Evolutionary conservation across 2,329 filamentous ascomycete species (phyloP).

Genomic region (Apiospora malaysiana): DNA sequence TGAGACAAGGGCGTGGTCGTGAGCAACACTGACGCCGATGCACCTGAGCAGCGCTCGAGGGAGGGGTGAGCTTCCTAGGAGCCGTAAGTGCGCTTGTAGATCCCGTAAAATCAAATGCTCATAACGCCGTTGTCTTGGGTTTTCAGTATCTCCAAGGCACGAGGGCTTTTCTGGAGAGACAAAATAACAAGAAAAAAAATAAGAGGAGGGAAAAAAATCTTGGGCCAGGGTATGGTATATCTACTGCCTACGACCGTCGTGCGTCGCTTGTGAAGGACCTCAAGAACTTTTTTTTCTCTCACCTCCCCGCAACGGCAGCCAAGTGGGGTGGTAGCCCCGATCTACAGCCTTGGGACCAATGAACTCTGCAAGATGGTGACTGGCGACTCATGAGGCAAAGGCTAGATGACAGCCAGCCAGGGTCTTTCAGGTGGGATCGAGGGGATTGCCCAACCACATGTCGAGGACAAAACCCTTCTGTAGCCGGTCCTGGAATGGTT

Average conservation of each 20-base stretch:
- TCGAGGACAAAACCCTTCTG: slow-evolving; percentile 3
- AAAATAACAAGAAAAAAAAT: slow-evolving; percentile 10
- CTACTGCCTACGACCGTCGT: not conserved
- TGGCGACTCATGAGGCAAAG: slow-evolving; percentile 6
- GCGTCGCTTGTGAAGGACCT: slow-evolving; percentile 4
- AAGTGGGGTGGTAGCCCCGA: not conserved
- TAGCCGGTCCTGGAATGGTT: slow-evolving; percentile 5
- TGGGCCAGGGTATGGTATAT: slow-evolving; percentile 2
- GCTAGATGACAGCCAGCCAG: slow-evolving; percentile 6
- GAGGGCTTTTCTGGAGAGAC: slow-evolving; percentile 4
- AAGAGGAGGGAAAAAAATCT: not conserved
- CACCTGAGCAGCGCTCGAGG: slow-evolving; percentile 15
- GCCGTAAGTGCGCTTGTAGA: slow-evolving; percentile 14
- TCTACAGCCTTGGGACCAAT: slow-evolving; percentile 10
- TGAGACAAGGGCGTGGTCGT: slow-evolving; percentile 14
- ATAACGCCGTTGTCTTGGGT: slow-evolving; percentile 1
- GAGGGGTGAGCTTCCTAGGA: slow-evolving; percentile 9
- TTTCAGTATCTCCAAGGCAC: slow-evolving; percentile 10
- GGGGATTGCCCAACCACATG: not conserved
- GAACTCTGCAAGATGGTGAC: not conserved
- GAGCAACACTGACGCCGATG: slow-evolving; percentile 3
- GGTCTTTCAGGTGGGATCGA: slow-evolving; percentile 9
- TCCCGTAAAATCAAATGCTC: not conserved
- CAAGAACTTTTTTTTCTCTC: slow-evolving; percentile 16
- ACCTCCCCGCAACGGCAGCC: slow-evolving; percentile 15